Evolutionary conservation across 75 land plant genomes (phyloP), one percentile per base, ranked within the genome.

Genomic region (Pinus albicaulis): DNA sequence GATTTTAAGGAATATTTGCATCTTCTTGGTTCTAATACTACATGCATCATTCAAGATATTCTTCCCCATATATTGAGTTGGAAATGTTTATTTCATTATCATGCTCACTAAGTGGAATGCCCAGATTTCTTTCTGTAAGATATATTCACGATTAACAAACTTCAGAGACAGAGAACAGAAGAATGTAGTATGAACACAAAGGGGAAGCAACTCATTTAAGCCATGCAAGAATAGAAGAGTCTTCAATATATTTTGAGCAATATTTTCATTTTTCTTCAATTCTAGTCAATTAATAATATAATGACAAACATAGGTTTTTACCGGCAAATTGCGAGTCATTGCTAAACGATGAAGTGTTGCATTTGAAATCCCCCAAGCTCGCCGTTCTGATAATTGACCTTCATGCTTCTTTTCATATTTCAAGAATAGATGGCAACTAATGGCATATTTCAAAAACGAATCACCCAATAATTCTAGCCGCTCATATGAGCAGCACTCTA

Each of bases 371-470:
- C 77, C 79, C 74, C 77, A 78, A 53, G 79, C 76, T 17, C 99
- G 85, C 26, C 68, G 66, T 36, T 82, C 74, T 73, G 98, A 81
- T 61, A 98, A 74, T 57, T 93, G 91, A 14, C 98, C 99, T 84
- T 98, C 99, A 79, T 98, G 96, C 68, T 85, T 87, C 58, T 84
- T 66, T n/a, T 91, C 88, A 82, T 82, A 86, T 59, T 84, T 84
- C 22, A 98, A 86, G 85, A 87, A 98, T 61, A 98, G 87, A 48
- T 85, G 71, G 63, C 92, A 83, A 82, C 98, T 91, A 52, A 89
- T 89, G 28, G 88, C 86, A 83, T 98, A 98, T 76, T 98, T 98
- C n/a, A 95, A 72, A 41, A 95, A 89, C 6, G 99, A 98, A 80
- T 98, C 99, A 17, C 99, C 99, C 56, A 98, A 80, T 59, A 98